Base-by-base conservation (phyloP, 768 basidiomycete genomes). In the Mycena rebaudengoi region DNA sequence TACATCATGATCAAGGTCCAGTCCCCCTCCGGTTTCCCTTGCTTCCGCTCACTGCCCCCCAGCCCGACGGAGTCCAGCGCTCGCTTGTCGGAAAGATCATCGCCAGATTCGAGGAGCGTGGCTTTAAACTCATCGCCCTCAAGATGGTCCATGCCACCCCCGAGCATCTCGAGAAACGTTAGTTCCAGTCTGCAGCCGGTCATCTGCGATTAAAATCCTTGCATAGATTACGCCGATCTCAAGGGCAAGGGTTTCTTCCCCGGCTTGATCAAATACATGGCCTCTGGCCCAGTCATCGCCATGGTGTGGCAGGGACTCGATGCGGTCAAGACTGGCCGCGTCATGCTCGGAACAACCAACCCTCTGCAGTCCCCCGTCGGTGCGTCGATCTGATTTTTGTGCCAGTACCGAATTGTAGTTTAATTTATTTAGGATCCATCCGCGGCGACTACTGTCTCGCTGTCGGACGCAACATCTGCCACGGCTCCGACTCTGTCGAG, bases 1-100 rank as follows among this genome's bases (percentile, higher is more conserved):
- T 98, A 97, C 85, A 99, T 99, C 86, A 98, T 98, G 97, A 87
- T 99, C 91, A 99, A 98, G 95, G 94, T 90, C 56, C 46, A 73
- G 70, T 14, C 21, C 50, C 28, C 5, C 40, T 20, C n/a, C 6
- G n/a, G n/a, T 23, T 53, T 18, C 26, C 33, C 32, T 30, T 11
- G 30, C 50, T 28, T 16, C 33, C 14, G 21, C 39, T 25, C 44
- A 56, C 44, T 43, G 32, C 45, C 46, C 23, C 64, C 18, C 73
- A 98, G 96, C 98, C 98, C 73, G 98, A 99, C 82, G 98, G 97
- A 79, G 98, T 99, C 83, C 95, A 98, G 82, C 93, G 98, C 73
- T 90, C 86, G 70, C 92, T 98, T 80, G 85, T 96, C 77, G 97
- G 95, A 76, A 91, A 95, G 83, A 98, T 99, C 88, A 94, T 97